Base-by-base conservation (phyloP, 2,329 filamentous ascomycete species). In the Colletotrichum trifolii region DNA sequence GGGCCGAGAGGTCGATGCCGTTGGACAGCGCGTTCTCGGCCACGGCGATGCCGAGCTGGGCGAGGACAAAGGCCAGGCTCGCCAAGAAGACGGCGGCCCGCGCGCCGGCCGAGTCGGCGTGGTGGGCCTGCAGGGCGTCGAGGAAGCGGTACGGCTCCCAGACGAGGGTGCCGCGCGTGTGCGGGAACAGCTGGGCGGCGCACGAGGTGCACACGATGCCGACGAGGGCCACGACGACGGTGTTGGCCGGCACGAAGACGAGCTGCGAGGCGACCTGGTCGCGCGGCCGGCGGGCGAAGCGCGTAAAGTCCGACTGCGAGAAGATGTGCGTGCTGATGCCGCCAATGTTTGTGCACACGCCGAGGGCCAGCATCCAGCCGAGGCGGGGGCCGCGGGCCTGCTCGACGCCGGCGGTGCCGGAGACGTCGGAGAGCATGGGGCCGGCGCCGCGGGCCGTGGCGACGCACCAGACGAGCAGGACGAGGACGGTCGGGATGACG, bases 151-250 rank as follows among this genome's bases (percentile, higher is more conserved):
- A 73, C 4, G 73, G 72, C 46, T 74, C 68, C 73, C 72, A 75
- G 12, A 74, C 68, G 5, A 75, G 63, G 2, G 54, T 68, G 40
- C 58, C 68, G n/a, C 64, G 36, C 4, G 68, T 70, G 10, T 67
- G 40, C 1, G 72, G 72, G 40, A 72, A 73, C 10, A 74, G 60
- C 4, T 68, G 66, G 0, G 68, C 70, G 4, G 72, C 72, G 59
- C 72, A 73, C 3, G 72, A 75, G 39, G 72, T 74, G 67, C 72
- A 74, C 15, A 74, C 59, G 43, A 74, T 73, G 34, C 73, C 73
- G 50, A 73, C 67, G 36, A 71, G 68, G 10, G 72, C 73, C 11
- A 74, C 71, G 13, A 71, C 15, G 35, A 72, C 71, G 34, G 71
- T 72, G 36, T 72, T 71, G 2, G 70, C 39, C 6, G 69, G 73